Base-by-base conservation (phyloP, 2,329 filamentous ascomycete genomes). In the Cladorrhinum sp. region DNA sequence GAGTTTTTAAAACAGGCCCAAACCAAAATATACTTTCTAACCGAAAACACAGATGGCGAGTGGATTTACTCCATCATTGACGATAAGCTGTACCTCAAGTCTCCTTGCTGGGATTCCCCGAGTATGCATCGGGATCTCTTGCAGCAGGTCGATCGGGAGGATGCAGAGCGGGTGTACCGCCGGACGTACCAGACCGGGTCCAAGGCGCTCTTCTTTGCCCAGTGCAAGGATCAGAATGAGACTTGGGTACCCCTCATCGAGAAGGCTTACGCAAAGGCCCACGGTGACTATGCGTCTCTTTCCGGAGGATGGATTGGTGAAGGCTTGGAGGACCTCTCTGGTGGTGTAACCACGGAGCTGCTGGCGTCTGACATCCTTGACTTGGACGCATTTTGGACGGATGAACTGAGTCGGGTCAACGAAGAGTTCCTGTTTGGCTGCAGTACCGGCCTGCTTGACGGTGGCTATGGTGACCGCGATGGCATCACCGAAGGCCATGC, bases 51-150 rank as follows among this genome's bases (percentile, higher is more conserved):
- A 75, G 92, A 96, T 69, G 92, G 92, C 57, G 91, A 95, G 74
- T 96, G 92, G 92, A 90, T 93, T 59, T 92, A 92, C 67, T 92
- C 90, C 60, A 93, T 96, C 63, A 86, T 96, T 61, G 92, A 96
- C 70, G 92, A 96, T 74, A 96, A 96, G 75, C 81, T 96, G 2
- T 96, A 91, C 72, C 82, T 96, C 18, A 90, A 88, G 62, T 91
- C 90, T 1, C 89, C 91, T 3, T 88, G 90, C 70, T 96, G 91
- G 77, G 90, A 96, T 65, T 90, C 91, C 32, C 88, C 86, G 1
- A 87, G 89, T 55, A 82, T 90, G 71, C 89, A 92, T 70, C 85
- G 90, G 41, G 83, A 90, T 57, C 79, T 92, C 23, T 83, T 92
- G 70, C 85, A 92, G 67, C 87, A 92, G 68, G 86, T 91, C 52